phyloP scores from a whole-genome alignment of 345 rosid genomes.

The Populus alba region DNA sequence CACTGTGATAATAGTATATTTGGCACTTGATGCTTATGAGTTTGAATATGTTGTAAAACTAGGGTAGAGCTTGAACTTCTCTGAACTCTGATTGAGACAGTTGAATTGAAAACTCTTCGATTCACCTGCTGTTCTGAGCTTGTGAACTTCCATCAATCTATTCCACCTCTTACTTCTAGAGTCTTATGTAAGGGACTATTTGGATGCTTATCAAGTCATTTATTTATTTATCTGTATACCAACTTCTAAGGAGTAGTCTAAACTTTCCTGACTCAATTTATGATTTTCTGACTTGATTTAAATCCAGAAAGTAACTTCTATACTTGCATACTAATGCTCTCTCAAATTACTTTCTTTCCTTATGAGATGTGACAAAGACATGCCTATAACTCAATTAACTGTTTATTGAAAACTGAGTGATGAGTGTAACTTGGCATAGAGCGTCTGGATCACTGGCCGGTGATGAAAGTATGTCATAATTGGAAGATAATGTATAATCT shows the following conservation, averaged over 20 bases:
- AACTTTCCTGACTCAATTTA: no score
- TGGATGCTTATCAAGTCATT: no score
- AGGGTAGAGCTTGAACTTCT: neutral
- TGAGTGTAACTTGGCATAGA: neutral
- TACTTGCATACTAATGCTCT: no score
- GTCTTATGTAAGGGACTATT: neutral
- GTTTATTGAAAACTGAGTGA: neutral
- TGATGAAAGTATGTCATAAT: neutral
- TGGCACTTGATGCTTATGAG: neutral
- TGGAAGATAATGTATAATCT: neutral
- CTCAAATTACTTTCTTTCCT: neutral
- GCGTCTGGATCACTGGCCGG: neutral
- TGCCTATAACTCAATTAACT: neutral
- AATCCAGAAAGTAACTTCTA: no score
- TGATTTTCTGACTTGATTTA: no score
- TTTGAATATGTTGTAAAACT: neutral
- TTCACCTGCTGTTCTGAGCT: neutral
- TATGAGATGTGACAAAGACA: neutral
- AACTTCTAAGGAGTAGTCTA: no score
- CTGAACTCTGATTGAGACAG: neutral
- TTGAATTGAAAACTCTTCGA: neutral
- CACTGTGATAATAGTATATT: neutral
- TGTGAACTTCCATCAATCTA: neutral
- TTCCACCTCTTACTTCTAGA: neutral
- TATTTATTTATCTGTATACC: neutral